These are phyloP conservation scores for Candida sanyaensis DNA, from an alignment of 1,139 yeast genomes.

Conservation along the genomic window DNA sequence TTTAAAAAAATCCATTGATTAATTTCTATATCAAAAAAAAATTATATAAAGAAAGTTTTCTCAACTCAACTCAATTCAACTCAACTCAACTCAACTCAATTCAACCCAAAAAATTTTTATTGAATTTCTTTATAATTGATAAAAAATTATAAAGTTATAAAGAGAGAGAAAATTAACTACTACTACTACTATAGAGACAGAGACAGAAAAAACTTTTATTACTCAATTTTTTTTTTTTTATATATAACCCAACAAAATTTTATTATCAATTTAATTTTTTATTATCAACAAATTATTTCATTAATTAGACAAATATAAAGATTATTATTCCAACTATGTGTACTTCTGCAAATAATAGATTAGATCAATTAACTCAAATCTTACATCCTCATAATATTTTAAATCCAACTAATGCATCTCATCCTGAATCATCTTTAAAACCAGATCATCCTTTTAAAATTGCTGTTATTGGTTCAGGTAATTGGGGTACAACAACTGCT, in stretches of 20 bases:
- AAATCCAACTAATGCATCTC: slow-evolving; percentile 17
- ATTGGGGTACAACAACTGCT: slow-evolving; percentile 54
- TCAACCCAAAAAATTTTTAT: too few species aligned
- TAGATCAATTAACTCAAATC: slow-evolving; percentile 39
- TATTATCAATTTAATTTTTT: too few species aligned
- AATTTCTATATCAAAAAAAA: background rate
- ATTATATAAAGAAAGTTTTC: background rate
- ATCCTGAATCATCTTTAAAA: slow-evolving; percentile 17
- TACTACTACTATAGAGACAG: too few species aligned
- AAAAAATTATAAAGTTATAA: too few species aligned
- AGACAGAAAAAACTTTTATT: too few species aligned
- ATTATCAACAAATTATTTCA: background rate
- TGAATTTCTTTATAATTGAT: too few species aligned
- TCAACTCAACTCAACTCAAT: too few species aligned
- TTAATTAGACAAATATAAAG: background rate
- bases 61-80: too few species aligned
- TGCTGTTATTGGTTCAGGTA: slow-evolving; percentile 50
- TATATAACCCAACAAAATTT: background rate
- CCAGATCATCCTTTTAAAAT: slow-evolving; percentile 40
- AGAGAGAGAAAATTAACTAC: too few species aligned
- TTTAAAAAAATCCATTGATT: too few species aligned
- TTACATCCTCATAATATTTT: slow-evolving; percentile 23
- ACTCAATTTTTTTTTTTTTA: too few species aligned
- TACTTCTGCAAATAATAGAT: slow-evolving; percentile 33
- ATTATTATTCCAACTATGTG: slow-evolving; percentile 1